Conservation (phyloP, 2,329 filamentous ascomycete genomes). For the Exophiala dermatitidis region DNA sequence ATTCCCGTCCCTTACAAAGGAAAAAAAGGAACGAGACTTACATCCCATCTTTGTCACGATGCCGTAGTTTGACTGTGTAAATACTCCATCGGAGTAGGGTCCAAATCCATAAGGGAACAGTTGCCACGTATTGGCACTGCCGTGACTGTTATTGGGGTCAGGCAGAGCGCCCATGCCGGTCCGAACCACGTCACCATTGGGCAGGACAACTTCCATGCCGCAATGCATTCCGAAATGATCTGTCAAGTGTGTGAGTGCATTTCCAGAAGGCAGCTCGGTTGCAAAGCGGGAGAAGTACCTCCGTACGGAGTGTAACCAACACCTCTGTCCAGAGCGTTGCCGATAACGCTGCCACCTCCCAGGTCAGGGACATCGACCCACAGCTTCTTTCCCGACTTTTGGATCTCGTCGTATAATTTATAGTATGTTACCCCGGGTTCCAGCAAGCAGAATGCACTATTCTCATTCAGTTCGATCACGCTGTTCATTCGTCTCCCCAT, state of each 20-base stretch:
- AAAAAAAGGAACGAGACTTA: too few relatives aligned
- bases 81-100: conserved; percentile 40
- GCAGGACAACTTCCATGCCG: conserved; percentile 40
- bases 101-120: conserved; percentile 38
- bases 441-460: conserved; percentile 31
- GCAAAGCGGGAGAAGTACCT: too few relatives aligned
- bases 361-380: conserved; percentile 47
- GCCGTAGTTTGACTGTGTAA: conserved; percentile 38
- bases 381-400: conserved; percentile 37
- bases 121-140: conserved; percentile 36
- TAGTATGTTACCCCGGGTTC: conserved; percentile 43
- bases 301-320: conserved; percentile 26
- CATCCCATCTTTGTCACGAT: too few relatives aligned
- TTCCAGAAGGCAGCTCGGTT: too few relatives aligned
- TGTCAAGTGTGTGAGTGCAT: too few relatives aligned
- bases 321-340: conserved; percentile 45
- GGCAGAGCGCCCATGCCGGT: conserved; percentile 38
- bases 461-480: conserved; percentile 32
- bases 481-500: conserved; percentile 35
- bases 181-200: conserved; percentile 35
- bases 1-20: too few relatives aligned
- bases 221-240: conserved; percentile 42
- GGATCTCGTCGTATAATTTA: conserved; percentile 40
- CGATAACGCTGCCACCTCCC: conserved; percentile 47
- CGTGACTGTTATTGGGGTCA: conserved; percentile 10